Evolutionary conservation across 768 basidiomycete species (phyloP).

Genomic region (Russula lepida): DNA sequence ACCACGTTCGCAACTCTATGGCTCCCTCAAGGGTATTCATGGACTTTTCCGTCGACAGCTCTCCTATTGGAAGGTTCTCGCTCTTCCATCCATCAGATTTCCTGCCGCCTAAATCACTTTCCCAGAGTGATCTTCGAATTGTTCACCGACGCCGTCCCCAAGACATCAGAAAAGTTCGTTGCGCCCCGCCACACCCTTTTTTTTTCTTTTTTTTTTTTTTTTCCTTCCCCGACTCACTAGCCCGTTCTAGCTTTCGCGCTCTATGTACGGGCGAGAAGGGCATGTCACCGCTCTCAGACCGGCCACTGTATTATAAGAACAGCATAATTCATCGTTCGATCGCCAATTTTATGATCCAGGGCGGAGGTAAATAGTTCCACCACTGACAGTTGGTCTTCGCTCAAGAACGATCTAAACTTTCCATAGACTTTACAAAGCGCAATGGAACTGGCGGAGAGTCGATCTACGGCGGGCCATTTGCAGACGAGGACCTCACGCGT

Average conservation of each 20-base stretch:
- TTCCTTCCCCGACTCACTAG: slow-evolving; percentile 6
- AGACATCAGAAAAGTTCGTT: slow-evolving; percentile 72
- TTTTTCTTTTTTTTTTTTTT: background rate
- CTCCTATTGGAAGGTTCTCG: slow-evolving; percentile 47
- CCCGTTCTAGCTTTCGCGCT: slow-evolving; percentile 60
- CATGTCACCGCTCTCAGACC: slow-evolving; percentile 48
- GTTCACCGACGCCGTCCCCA: slow-evolving; percentile 62
- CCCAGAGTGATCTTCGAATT: slow-evolving; percentile 67
- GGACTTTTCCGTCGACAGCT: slow-evolving; percentile 47
- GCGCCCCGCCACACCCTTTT: background rate
- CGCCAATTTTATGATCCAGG: slow-evolving; percentile 71
- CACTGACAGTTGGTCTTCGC: background rate
- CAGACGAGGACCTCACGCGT: slow-evolving; percentile 65
- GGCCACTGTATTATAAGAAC: slow-evolving; percentile 77
- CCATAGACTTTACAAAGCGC: slow-evolving; percentile 65
- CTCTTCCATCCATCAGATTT: background rate
- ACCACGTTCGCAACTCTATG: slow-evolving; percentile 28
- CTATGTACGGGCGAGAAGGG: slow-evolving; percentile 86
- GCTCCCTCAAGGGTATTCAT: slow-evolving; percentile 57
- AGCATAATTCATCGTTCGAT: slow-evolving; percentile 74
- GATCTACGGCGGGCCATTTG: slow-evolving; percentile 68
- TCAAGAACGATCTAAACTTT: background rate
- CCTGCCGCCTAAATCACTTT: slow-evolving; percentile 7
- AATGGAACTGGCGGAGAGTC: slow-evolving; percentile 79
- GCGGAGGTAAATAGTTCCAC: slow-evolving; percentile 48